Conservation (phyloP, 495 filamentous ascomycete species). For the Penicillium atrosanguineum region DNA sequence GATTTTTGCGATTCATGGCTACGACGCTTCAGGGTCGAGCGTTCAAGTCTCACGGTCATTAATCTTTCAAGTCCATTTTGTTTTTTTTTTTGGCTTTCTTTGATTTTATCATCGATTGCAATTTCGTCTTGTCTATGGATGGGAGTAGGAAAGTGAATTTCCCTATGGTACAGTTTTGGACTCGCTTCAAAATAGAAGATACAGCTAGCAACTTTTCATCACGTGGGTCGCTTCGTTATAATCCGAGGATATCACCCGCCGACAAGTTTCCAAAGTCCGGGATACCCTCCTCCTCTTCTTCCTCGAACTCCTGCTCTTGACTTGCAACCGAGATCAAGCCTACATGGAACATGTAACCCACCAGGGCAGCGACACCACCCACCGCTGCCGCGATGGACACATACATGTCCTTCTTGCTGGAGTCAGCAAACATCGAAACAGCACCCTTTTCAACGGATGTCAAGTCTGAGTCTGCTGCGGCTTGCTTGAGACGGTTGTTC, state of each 20-base stretch:
- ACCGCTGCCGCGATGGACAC: conserved; percentile 38
- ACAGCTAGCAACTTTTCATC: neutral
- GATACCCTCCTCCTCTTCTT: conserved; percentile 18
- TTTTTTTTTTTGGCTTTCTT: neutral
- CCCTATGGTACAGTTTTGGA: neutral
- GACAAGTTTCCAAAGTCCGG: neutral
- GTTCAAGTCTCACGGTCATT: neutral
- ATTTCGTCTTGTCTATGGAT: neutral
- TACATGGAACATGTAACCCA: conserved; percentile 42
- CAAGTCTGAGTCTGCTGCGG: conserved; percentile 28
- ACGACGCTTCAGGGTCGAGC: neutral
- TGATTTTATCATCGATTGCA: neutral
- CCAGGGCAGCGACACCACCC: conserved; percentile 33
- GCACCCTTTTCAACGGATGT: conserved; percentile 23
- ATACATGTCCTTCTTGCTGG: conserved; percentile 35
- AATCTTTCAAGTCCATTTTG: neutral
- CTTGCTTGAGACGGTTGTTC: conserved; percentile 34
- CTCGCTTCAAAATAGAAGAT: neutral
- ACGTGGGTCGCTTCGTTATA: neutral
- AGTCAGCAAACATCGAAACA: conserved; percentile 26
- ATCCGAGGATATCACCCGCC: neutral
- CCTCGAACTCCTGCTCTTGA: conserved; percentile 15
- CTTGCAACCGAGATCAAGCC: conserved; percentile 24
- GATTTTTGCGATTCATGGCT: neutral
- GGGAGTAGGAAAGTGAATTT: neutral